Evolutionary conservation across 768 basidiomycete species (phyloP).

Genomic region (Lanmaoa rubissima): DNA sequence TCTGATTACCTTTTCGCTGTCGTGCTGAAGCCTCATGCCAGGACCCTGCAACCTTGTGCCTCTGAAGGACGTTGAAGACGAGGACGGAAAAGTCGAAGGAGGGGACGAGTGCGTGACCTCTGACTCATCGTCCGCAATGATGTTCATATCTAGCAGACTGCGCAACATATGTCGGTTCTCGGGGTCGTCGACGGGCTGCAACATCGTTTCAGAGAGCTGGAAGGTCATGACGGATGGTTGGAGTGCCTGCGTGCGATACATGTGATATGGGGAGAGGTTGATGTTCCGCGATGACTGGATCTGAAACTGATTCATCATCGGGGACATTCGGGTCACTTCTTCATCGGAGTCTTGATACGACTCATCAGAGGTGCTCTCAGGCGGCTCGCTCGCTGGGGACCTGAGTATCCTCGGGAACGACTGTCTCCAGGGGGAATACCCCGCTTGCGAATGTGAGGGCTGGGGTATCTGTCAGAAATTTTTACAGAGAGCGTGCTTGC

Average conservation of each 20-base stretch:
- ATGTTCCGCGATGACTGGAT: constrained; percentile 17
- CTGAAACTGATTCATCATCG: constrained; percentile 34
- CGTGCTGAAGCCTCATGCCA: constrained; percentile 24
- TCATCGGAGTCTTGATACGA: constrained; percentile 32
- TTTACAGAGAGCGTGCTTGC: neutral
- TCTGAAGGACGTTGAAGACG: constrained; percentile 4
- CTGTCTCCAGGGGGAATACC: constrained; percentile 15
- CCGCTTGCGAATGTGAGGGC: constrained; percentile 19
- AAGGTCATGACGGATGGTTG: constrained; percentile 33
- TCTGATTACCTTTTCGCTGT: constrained; percentile 3
- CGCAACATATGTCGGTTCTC: constrained; percentile 24
- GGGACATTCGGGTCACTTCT: constrained; percentile 28
- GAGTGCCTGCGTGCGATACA: constrained; percentile 13
- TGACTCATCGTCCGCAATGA: constrained; percentile 16
- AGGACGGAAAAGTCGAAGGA: constrained; percentile 1
- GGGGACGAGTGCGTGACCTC: constrained; percentile 9
- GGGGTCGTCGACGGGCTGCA: constrained; percentile 28
- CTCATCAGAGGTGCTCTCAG: constrained; percentile 31
- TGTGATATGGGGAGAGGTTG: constrained; percentile 3
- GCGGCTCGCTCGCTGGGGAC: constrained; percentile 31
- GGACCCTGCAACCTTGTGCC: constrained; percentile 19
- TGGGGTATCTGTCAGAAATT: constrained; percentile 19
- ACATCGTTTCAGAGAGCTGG: constrained; percentile 23
- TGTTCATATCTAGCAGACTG: constrained; percentile 15
- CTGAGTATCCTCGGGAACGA: constrained; percentile 10